Evolutionary conservation across 192 early-diverging fungal species (phyloP).

Genomic region (Ambispora gerdemannii): DNA sequence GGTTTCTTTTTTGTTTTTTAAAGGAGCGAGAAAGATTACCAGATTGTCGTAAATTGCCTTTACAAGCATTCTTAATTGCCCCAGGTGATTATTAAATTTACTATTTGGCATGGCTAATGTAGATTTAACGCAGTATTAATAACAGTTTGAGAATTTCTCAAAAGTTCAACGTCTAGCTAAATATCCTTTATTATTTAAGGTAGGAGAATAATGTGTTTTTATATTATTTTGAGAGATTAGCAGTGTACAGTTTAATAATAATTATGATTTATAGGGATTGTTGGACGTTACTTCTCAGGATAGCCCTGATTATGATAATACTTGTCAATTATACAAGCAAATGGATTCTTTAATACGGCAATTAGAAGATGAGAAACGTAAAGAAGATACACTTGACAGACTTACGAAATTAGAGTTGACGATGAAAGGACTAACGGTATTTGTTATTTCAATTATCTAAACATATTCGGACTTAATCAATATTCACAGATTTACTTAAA

Average conservation of each 20-base stretch:
- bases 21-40: not conserved
- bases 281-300: not conserved
- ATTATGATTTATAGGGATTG: not conserved
- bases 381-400: not conserved
- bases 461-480: too few relatives aligned
- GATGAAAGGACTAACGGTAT: not conserved
- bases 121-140: too few relatives aligned
- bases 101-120: too few relatives aligned
- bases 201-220: not conserved
- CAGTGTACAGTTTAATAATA: not conserved
- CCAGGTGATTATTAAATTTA: too few relatives aligned
- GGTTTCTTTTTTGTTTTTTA: not conserved
- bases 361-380: not conserved
- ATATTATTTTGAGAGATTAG: not conserved
- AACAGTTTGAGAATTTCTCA: not conserved
- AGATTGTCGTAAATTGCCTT: not conserved
- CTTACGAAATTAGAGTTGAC: not conserved
- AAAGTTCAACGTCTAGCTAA: not conserved
- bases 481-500: too few relatives aligned
- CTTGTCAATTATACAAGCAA: not conserved
- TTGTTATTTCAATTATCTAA: not conserved
- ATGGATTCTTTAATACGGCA: not conserved
- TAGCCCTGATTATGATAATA: not conserved
- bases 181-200: slow-evolving; percentile 17
- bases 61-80: slow-evolving; percentile 6